Evolutionary conservation across 139 green algal genomes (phyloP), one percentile per base, ranked within the genome.

Genomic region (Zygnema cylindricum): DNA sequence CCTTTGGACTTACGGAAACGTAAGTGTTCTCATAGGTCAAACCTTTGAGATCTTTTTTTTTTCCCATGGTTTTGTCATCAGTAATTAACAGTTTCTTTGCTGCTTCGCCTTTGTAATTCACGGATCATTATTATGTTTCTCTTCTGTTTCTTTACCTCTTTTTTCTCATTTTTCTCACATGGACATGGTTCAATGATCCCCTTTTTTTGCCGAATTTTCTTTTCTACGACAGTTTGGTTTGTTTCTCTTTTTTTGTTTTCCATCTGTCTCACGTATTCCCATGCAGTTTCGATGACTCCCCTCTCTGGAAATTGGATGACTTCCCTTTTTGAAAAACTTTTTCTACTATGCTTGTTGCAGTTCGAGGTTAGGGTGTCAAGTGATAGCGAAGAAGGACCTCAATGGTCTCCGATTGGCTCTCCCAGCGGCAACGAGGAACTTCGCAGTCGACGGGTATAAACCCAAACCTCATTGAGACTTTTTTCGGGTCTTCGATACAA

Each of bases 1-100:
- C 98, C 0, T 99, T 98, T 94, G 98, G 96, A 0, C 93, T 99
- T 1, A 98, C 95, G n/a, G 96, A 99, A 76, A 99, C 96, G 95
- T 98, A 76, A 84, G 71, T 38, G 57, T 16, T n/a, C n/a, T n/a
- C n/a, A n/a, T n/a, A n/a, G n/a, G n/a, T n/a, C n/a, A n/a, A n/a
- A n/a, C n/a, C n/a, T n/a, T n/a, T n/a, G n/a, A n/a, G n/a, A n/a
- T n/a, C n/a, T n/a, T n/a, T n/a, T n/a, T n/a, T n/a, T n/a, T n/a
- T n/a, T n/a, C n/a, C n/a, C n/a, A n/a, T n/a, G n/a, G n/a, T n/a
- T n/a, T n/a, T n/a, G n/a, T n/a, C n/a, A n/a, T n/a, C n/a, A n/a
- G n/a, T n/a, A n/a, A n/a, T n/a, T n/a, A n/a, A n/a, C n/a, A n/a
- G n/a, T n/a, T n/a, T n/a, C n/a, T n/a, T n/a, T n/a, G n/a, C n/a